Percentiles rank a stretch among this genome's conserved stretches.
Evolutionary conservation across 192 early-diverging fungal species (phyloP).

Genomic region (Podila epigama): DNA sequence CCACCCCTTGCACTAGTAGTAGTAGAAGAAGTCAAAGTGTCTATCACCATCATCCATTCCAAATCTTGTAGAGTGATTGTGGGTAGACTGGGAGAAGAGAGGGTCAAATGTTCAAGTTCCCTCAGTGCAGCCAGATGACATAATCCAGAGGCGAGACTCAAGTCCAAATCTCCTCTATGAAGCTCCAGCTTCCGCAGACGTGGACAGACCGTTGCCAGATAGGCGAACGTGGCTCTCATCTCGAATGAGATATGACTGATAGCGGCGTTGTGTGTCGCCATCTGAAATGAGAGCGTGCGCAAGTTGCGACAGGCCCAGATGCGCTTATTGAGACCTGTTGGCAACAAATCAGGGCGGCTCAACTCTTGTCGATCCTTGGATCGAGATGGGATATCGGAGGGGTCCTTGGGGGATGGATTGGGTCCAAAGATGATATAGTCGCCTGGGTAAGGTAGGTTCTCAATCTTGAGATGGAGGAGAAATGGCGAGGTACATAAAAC

Average conservation of each 20-base stretch:
- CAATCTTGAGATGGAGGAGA: neutral
- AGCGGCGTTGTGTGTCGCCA: neutral
- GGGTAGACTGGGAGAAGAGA: neutral
- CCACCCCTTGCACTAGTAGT: too few species aligned
- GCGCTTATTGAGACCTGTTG: neutral
- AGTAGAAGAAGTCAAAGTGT: too few species aligned
- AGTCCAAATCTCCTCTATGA: neutral
- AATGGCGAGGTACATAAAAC: neutral
- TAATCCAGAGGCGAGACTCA: neutral
- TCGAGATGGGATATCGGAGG: neutral
- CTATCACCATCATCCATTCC: too few species aligned
- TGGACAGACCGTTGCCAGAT: neutral
- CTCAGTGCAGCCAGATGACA: neutral
- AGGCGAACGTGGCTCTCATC: neutral
- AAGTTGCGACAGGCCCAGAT: neutral
- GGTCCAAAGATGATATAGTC: neutral
- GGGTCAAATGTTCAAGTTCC: neutral
- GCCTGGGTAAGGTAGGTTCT: neutral
- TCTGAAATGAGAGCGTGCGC: neutral
- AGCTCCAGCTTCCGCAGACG: neutral
- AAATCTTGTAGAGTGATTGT: too few species aligned
- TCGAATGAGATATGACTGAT: neutral
- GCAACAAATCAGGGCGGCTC: neutral
- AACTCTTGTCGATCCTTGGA: neutral
- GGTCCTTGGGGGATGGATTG: too few species aligned